Percentiles rank a stretch among this genome's conserved stretches.
Evolutionary conservation across 768 basidiomycete species (phyloP).

Genomic region (Podaxis sp.): DNA sequence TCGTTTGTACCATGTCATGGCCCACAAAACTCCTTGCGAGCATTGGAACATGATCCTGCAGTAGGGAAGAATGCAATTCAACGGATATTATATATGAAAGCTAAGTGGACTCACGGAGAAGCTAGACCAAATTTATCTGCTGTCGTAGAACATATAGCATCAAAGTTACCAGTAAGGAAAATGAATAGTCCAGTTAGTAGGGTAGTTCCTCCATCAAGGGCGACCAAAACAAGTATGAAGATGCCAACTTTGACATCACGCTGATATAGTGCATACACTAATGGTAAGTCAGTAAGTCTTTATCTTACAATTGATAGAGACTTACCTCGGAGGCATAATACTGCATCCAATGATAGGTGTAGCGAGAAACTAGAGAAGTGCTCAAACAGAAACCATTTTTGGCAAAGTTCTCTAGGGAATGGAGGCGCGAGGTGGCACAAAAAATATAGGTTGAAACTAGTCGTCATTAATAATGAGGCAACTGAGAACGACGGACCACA

Average conservation of each 20-base stretch:
- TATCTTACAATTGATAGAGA: neutral
- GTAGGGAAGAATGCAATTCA: neutral
- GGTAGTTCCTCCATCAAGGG: neutral
- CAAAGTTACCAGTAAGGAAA: neutral
- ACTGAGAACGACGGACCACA: neutral
- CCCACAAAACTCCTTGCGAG: neutral
- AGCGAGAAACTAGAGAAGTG: neutral
- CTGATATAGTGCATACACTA: neutral
- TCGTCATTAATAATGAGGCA: neutral
- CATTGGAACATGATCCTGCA: neutral
- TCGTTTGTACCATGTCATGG: neutral
- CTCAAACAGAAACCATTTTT: slow-evolving; percentile 1
- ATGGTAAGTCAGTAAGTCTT: neutral
- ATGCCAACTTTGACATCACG: neutral
- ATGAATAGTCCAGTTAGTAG: neutral
- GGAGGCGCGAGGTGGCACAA: neutral
- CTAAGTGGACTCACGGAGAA: neutral
- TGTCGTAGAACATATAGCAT: neutral
- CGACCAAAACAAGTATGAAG: neutral
- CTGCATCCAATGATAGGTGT: neutral
- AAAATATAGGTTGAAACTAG: neutral
- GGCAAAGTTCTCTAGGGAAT: neutral
- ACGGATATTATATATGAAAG: too few species aligned
- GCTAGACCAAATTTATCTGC: neutral
- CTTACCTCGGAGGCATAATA: neutral